phyloP scores from a whole-genome alignment of 208 protist genomes.

The Angomonas ambiguus region DNA sequence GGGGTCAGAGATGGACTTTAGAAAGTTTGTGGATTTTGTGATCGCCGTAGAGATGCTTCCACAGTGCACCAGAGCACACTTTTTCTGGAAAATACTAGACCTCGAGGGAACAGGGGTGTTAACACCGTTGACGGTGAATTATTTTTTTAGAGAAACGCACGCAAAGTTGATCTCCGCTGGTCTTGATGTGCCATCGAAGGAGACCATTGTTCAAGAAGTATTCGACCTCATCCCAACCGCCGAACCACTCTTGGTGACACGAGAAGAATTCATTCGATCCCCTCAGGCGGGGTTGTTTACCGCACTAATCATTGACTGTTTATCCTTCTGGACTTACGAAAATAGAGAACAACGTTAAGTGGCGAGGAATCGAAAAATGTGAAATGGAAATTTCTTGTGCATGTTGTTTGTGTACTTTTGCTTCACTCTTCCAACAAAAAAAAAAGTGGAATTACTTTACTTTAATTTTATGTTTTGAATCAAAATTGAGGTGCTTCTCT shows the following conservation, averaged over 20 bases:
- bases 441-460: neutral
- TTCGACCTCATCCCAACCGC: constrained; percentile 87
- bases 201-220: constrained; percentile 84
- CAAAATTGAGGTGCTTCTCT: neutral
- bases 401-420: neutral
- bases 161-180: constrained; percentile 65
- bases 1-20: constrained; percentile 87
- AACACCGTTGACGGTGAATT: constrained; percentile 71
- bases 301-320: constrained; percentile 82
- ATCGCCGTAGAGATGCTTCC: constrained; percentile 84
- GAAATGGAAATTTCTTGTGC: no score
- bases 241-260: constrained; percentile 76
- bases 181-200: constrained; percentile 54
- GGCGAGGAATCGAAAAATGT: no score
- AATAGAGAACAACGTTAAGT: constrained; percentile 51
- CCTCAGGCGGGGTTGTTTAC: constrained; percentile 83
- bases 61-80: constrained; percentile 64
- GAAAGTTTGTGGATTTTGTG: constrained; percentile 92
- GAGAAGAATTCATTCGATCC: constrained; percentile 77
- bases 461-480: constrained; percentile 4
- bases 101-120: constrained; percentile 60
- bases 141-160: constrained; percentile 88
- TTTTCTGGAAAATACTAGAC: constrained; percentile 91
- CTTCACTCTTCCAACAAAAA: neutral
- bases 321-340: constrained; percentile 90